Conservation (phyloP, 2,329 filamentous ascomycete genomes). For the Spiromastix sp. region DNA sequence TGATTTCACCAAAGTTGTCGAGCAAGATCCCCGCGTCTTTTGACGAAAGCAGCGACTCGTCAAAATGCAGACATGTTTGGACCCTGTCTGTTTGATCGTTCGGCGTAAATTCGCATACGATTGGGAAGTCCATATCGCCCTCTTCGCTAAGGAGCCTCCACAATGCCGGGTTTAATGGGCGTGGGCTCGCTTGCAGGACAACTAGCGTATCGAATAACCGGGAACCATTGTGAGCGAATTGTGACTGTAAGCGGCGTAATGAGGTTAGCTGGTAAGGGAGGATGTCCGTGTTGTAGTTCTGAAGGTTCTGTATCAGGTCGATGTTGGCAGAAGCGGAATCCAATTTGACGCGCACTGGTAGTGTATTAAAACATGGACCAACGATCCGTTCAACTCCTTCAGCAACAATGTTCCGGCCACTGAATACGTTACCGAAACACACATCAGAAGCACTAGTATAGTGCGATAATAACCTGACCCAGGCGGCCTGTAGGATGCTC, state of each 20-base stretch:
- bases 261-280: slow-evolving; percentile 65
- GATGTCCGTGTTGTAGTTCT: slow-evolving; percentile 50
- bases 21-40: slow-evolving; percentile 17
- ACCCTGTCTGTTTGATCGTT: slow-evolving; percentile 43
- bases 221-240: slow-evolving; percentile 34
- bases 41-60: slow-evolving; percentile 23
- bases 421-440: slow-evolving; percentile 81
- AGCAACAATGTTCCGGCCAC: slow-evolving; percentile 59
- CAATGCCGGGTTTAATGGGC: slow-evolving; percentile 34
- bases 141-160: slow-evolving; percentile 43
- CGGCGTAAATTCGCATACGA: slow-evolving; percentile 67
- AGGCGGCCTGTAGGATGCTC: slow-evolving; percentile 60
- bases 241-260: slow-evolving; percentile 58
- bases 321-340: slow-evolving; percentile 39
- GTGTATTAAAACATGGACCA: slow-evolving; percentile 87
- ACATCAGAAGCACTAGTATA: slow-evolving; percentile 52
- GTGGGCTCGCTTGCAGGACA: slow-evolving; percentile 58
- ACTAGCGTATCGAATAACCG: slow-evolving; percentile 71
- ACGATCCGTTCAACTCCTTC: slow-evolving; percentile 60
- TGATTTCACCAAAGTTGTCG: slow-evolving; percentile 20
- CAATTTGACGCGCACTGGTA: slow-evolving; percentile 57
- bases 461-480: slow-evolving; percentile 54
- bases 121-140: slow-evolving; percentile 53
- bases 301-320: slow-evolving; percentile 50
- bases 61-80: slow-evolving; percentile 52